Evolutionary conservation across 345 rosid species (phyloP).

Genomic region (Erysimum cheiranthoides): DNA sequence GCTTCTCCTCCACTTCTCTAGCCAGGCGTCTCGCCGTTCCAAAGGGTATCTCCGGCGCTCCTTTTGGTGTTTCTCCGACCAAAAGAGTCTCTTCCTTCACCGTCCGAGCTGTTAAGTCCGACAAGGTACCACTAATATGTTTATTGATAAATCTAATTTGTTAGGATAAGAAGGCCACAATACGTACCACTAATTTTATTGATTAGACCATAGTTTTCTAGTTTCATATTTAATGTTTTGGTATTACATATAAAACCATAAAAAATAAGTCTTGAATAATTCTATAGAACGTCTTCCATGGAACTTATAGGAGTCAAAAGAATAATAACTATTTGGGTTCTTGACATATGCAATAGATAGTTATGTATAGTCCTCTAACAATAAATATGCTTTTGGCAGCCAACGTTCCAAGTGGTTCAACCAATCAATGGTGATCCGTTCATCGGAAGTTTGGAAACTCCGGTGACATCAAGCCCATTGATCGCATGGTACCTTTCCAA

Average conservation of each 20-base stretch:
- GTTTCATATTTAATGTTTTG: neutral
- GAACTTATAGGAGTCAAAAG: neutral
- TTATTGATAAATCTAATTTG: neutral
- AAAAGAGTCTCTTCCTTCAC: conserved; percentile 65
- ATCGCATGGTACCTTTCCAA: conserved; percentile 96
- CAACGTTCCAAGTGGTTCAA: conserved; percentile 89
- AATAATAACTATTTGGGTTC: neutral
- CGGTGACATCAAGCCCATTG: conserved; percentile 90
- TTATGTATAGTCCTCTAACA: conserved; percentile 1
- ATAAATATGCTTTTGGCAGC: conserved; percentile 52
- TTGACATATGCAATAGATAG: neutral
- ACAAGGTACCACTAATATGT: conserved; percentile 53
- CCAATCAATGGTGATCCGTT: conserved; percentile 98
- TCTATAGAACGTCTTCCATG: neutral
- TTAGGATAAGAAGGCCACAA: neutral
- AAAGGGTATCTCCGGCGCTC: conserved; percentile 67
- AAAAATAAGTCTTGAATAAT: neutral
- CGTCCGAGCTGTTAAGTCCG: conserved; percentile 75
- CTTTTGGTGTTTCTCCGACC: conserved; percentile 60
- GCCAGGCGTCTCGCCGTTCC: conserved; percentile 56
- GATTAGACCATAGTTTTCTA: neutral
- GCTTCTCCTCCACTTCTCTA: conserved; percentile 66
- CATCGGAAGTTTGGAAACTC: conserved; percentile 97
- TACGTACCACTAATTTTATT: neutral
- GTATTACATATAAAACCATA: neutral